Base-by-base conservation (phyloP, 768 basidiomycete genomes). In the Serendipita sp. region DNA sequence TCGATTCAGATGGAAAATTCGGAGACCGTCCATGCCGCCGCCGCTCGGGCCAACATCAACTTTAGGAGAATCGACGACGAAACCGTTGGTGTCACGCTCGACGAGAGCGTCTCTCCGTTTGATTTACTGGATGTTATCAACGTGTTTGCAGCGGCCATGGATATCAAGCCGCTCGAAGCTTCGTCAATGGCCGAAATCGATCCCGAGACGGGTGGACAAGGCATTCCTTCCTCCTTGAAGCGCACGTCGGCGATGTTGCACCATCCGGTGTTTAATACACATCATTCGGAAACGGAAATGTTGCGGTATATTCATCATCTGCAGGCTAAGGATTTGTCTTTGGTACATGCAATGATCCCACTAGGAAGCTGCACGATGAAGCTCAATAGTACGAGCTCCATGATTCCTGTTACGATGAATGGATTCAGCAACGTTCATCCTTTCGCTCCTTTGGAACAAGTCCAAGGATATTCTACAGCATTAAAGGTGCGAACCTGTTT, bases 231-330 rank as follows among this genome's bases (percentile, higher is more conserved):
- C 8, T 67, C 70, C 34, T 76, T 88, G 62, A 77, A 72, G 53
- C 85, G 86, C 46, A 40, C 40, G 37, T 40, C 37, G 2, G 75
- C 81, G 45, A 89, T 84, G 75, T 79, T 99, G 10, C 80, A 83
- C 0, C 90, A 99, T 72, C 81, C 89, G 0, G 91, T 96, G 44
- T 99, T 95, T 78, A 98, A 97, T 78, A 84, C 86, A 64, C 88
- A 97, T 70, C 95, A 98, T 72, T 95, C 93, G 3, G 96, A 99
- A 78, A 99, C 96, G 0, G 93, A 97, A 75, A 93, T 99, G 88
- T 78, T 99, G 37, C 91, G 96, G 43, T 96, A 97, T 74, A 90
- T 98, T 70, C 83, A 91, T 75, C 87, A 92, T 69, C 82, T 99
- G 58, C 89, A 93, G 66, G 85, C 85, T 43, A 98, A 98, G 76